A percentile compares a stretch with the other conserved stretches of the same genome.
Conservation (phyloP, 768 basidiomycete species). For the Lactarius hatsudake region DNA sequence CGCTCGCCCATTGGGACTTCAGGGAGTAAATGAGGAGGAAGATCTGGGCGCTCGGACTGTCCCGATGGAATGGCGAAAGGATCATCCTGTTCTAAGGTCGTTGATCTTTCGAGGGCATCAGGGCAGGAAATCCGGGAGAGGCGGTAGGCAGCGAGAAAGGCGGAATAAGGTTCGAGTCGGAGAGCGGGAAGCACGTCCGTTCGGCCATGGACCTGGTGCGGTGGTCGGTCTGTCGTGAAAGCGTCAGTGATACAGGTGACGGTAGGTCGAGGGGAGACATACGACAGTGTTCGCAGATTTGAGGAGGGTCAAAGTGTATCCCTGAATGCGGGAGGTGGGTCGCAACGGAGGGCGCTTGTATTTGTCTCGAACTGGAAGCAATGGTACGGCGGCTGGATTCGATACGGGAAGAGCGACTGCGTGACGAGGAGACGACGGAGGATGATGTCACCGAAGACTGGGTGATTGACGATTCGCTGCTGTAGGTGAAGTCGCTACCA, state of each 20-base stretch:
- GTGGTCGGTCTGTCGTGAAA: slow-evolving; percentile 18
- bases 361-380: slow-evolving; percentile 4
- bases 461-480: slow-evolving; percentile 23
- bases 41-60: slow-evolving; percentile 4
- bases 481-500: slow-evolving; percentile 24
- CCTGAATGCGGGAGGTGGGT: slow-evolving; percentile 1
- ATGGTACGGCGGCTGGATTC: slow-evolving; percentile 6
- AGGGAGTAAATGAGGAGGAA: slow-evolving; percentile 25
- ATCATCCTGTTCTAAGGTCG: slow-evolving; percentile 8
- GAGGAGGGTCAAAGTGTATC: slow-evolving; percentile 12
- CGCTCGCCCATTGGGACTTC: slow-evolving; percentile 14
- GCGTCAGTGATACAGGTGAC: not conserved
- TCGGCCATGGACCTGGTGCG: slow-evolving; percentile 26
- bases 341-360: not conserved
- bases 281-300: slow-evolving; percentile 22
- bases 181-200: slow-evolving; percentile 28
- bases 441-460: slow-evolving; percentile 16
- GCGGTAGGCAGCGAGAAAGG: slow-evolving; percentile 28
- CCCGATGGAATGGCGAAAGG: slow-evolving; percentile 11
- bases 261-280: not conserved
- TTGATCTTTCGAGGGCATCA: slow-evolving; percentile 15
- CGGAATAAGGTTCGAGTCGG: slow-evolving; percentile 27
- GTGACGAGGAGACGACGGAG: slow-evolving; percentile 17
- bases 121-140: slow-evolving; percentile 24
- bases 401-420: slow-evolving; percentile 12